Percentiles rank a stretch among this genome's conserved stretches.
Conservation (phyloP, 768 basidiomycete species). For the Suillus clintonianus region DNA sequence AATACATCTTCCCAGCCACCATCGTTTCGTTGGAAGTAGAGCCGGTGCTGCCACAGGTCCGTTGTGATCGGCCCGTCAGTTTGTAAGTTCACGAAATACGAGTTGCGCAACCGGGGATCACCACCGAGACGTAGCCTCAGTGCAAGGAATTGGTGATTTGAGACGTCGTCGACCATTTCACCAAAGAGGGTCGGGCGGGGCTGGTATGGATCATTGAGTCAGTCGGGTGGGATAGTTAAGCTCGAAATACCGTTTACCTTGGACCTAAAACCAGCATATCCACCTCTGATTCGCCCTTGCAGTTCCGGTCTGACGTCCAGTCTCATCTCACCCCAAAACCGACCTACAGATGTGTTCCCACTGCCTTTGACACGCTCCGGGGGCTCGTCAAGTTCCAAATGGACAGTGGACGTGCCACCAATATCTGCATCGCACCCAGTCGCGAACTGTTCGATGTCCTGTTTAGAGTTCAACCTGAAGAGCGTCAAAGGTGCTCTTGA, state of each 20-base stretch:
- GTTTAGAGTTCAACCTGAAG: constrained; percentile 60
- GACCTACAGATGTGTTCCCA: constrained; percentile 53
- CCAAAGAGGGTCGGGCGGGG: constrained; percentile 85
- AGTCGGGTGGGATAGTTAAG: not conserved
- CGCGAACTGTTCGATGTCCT: constrained; percentile 64
- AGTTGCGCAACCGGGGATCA: constrained; percentile 70
- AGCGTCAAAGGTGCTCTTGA: constrained; percentile 63
- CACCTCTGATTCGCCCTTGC: constrained; percentile 71
- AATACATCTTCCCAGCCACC: constrained; percentile 82
- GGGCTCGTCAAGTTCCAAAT: constrained; percentile 67
- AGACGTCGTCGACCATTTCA: constrained; percentile 81
- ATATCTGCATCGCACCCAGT: constrained; percentile 88
- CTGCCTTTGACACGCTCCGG: constrained; percentile 46
- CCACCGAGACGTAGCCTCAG: constrained; percentile 80
- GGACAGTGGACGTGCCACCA: constrained; percentile 78
- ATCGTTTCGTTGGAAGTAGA: constrained; percentile 72
- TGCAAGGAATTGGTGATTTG: constrained; percentile 77
- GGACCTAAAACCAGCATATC: constrained; percentile 91
- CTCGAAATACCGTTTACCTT: constrained; percentile 48
- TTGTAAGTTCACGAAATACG: constrained; percentile 94
- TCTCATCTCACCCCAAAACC: constrained; percentile 82
- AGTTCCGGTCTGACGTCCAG: constrained; percentile 67
- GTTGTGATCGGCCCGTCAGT: constrained; percentile 79
- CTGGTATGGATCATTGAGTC: constrained; percentile 37
- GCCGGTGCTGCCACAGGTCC: constrained; percentile 93